phyloP scores from a whole-genome alignment of 2,329 filamentous ascomycete species.

The Keithomyces neogunnii region DNA sequence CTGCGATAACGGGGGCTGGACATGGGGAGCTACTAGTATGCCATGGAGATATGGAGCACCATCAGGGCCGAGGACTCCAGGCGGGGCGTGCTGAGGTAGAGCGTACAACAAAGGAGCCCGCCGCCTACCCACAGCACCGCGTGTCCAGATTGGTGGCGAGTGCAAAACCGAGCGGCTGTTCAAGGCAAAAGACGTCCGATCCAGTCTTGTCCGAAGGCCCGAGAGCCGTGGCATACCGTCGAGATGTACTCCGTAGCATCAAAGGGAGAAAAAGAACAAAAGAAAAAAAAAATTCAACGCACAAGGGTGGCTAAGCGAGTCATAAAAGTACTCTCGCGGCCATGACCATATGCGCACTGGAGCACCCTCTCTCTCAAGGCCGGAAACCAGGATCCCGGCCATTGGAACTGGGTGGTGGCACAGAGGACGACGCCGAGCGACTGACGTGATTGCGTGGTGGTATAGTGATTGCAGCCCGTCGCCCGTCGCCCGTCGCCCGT shows the following conservation, averaged over 20 bases:
- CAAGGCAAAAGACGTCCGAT: neutral
- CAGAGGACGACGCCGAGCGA: neutral
- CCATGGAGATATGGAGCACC: slow-evolving; percentile 2
- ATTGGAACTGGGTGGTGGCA: neutral
- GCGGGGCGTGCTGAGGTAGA: neutral
- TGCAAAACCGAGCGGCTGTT: neutral
- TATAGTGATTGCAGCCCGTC: too few relatives aligned
- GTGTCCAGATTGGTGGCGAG: neutral
- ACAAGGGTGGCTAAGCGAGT: neutral
- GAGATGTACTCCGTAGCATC: neutral
- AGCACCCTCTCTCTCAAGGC: neutral
- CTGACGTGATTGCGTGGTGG: neutral
- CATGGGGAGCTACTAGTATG: neutral
- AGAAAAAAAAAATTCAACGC: neutral
- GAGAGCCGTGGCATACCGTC: neutral
- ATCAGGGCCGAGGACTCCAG: slow-evolving; percentile 1
- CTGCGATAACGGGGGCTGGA: slow-evolving; percentile 6
- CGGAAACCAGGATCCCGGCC: slow-evolving; percentile 7
- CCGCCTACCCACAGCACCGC: neutral
- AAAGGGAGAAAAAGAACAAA: neutral
- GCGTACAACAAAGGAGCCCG: neutral
- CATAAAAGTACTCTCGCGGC: neutral
- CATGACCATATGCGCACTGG: neutral
- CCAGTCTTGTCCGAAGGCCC: neutral
- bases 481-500: too few relatives aligned